Conservation (phyloP, 2,329 filamentous ascomycete species). For the Dichotomopilus funicola region DNA sequence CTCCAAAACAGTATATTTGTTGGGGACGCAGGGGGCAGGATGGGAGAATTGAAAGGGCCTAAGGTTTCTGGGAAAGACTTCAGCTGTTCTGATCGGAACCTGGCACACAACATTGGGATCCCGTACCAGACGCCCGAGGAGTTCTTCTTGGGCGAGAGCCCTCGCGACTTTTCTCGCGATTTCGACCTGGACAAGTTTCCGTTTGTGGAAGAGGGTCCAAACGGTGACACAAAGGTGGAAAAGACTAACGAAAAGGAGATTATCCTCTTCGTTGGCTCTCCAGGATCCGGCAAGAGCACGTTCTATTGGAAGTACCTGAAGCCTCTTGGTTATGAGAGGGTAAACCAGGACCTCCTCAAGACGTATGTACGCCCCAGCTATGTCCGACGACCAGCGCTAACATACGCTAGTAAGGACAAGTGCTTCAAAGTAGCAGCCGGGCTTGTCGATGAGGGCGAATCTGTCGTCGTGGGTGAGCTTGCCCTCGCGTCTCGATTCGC, state of each 20-base stretch:
- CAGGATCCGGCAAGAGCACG: slow-evolving; percentile 85
- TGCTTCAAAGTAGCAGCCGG: slow-evolving; percentile 67
- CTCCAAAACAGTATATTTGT: slow-evolving; percentile 71
- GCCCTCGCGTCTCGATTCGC: background rate
- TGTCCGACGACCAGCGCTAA: slow-evolving; percentile 15
- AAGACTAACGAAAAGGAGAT: slow-evolving; percentile 65
- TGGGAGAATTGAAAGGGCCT: slow-evolving; percentile 34
- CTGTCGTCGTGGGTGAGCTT: slow-evolving; percentile 68
- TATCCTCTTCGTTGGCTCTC: slow-evolving; percentile 80
- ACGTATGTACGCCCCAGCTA: slow-evolving; percentile 36
- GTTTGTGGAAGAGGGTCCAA: slow-evolving; percentile 29
- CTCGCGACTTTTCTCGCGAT: slow-evolving; percentile 58
- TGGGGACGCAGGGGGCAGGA: slow-evolving; percentile 71
- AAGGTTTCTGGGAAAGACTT: slow-evolving; percentile 47
- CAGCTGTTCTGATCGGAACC: slow-evolving; percentile 65
- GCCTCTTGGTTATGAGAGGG: slow-evolving; percentile 70
- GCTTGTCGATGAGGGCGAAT: slow-evolving; percentile 55
- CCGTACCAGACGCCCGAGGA: slow-evolving; percentile 83
- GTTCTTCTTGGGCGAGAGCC: slow-evolving; percentile 67
- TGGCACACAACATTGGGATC: slow-evolving; percentile 79
- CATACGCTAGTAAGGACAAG: slow-evolving; percentile 43
- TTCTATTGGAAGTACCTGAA: slow-evolving; percentile 77
- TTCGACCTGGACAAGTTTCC: slow-evolving; percentile 64
- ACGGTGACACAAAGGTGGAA: slow-evolving; percentile 39
- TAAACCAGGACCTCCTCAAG: slow-evolving; percentile 89